A percentile compares a stretch with the other conserved stretches of the same genome.
These are phyloP conservation scores for Huntiella omanensis DNA, from an alignment of 2,329 filamentous ascomycete species.

Conservation along the genomic window DNA sequence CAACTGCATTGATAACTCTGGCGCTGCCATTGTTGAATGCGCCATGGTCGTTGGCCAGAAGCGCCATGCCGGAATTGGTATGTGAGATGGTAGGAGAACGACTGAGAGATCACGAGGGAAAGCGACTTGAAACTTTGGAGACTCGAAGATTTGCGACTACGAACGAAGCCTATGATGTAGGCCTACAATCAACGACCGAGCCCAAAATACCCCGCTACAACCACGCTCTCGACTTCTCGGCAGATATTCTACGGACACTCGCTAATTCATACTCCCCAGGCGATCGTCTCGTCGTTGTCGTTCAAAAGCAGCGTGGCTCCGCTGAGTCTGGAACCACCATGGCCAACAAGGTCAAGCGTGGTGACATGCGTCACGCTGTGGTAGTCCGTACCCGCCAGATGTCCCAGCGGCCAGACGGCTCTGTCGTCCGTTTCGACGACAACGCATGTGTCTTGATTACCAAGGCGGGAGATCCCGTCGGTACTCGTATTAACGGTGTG, in stretches of 20 bases:
- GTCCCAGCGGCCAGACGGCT: constrained; percentile 71
- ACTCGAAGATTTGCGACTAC: too few species aligned
- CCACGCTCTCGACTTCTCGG: too few species aligned
- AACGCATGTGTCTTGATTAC: constrained; percentile 96
- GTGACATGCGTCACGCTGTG: constrained; percentile 90
- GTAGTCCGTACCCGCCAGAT: constrained; percentile 84
- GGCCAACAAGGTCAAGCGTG: constrained; percentile 85
- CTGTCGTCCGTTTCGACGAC: constrained; percentile 83
- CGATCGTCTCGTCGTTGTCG: constrained; percentile 94
- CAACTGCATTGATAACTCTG: constrained; percentile 99
- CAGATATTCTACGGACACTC: neutral
- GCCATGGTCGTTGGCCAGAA: constrained; percentile 85
- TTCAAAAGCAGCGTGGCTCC: constrained; percentile 65
- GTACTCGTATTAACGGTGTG: constrained; percentile 76
- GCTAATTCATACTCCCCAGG: constrained; percentile 30
- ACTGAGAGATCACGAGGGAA: too few species aligned
- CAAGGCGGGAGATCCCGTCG: constrained; percentile 90
- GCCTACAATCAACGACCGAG: neutral
- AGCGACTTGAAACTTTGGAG: too few species aligned
- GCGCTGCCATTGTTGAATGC: constrained; percentile 92
- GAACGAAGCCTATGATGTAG: too few species aligned
- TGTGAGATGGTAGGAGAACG: neutral
- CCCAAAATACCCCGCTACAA: neutral
- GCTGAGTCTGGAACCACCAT: constrained; percentile 52
- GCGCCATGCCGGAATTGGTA: constrained; percentile 73